Base-by-base conservation (phyloP, 768 basidiomycete genomes). In the Kwoniella pini region DNA sequence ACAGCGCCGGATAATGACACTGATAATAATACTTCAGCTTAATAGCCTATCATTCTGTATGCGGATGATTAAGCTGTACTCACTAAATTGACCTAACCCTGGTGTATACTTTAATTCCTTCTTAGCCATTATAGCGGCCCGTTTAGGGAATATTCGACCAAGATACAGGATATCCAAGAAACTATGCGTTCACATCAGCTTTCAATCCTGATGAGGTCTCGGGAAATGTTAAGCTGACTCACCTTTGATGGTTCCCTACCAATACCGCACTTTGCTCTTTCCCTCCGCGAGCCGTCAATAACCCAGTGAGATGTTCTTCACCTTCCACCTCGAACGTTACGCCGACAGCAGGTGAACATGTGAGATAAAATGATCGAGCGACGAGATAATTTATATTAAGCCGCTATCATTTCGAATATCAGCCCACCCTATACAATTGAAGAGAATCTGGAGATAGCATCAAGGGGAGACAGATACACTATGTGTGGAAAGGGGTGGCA, bases 71-170 rank as follows among this genome's bases (percentile, higher is more conserved):
- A 52, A 31, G 75, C 75, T 88, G 81, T 87, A 98, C 75, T 51
- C 27, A 77, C 78, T 88, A 81, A 87, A 98, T 61, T 90, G 90
- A 1, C 95, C 95, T 15, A 98, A 83, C 19, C 85, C 59, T 1
- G 96, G 96, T 0, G 85, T 82, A 82, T 83, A 95, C 67, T 88
- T 86, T 33, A 98, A 81, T 46, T 91, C 89, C 70, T 88, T 87
- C 83, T 99, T 99, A 19, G 93, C 87, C 86, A 94, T 90, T 75
- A 99, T 94, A 42, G 88, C 84, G 4, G 90, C 83, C 63, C 84
- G 84, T 67, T 84, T 84, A 12, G 91, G 95, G 81, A 96, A 89
- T 67, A 91, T 82, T 68, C 91, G 89, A 7, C 87, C 92, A 54
- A 92, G 80, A 69, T 86, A 85, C 33, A 95, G 77, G 62, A 99